Conservation (phyloP, 164 flowering plant species). For the Warburgia ugandensis region DNA sequence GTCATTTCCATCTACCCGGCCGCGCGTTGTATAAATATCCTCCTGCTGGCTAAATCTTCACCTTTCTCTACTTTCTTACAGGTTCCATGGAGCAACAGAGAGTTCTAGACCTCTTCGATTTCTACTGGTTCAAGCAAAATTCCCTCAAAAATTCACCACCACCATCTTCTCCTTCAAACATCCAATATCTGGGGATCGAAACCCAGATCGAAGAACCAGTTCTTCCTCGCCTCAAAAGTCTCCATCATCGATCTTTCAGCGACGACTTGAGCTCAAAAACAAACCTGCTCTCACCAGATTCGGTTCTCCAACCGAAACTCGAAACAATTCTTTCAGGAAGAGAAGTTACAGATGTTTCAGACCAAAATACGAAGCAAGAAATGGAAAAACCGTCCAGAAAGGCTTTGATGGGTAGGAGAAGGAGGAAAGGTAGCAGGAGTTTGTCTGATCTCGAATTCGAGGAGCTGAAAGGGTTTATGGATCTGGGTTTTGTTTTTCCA, state of each 20-base stretch:
- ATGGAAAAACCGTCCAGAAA: not conserved
- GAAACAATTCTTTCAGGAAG: conserved; percentile 46
- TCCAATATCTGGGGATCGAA: conserved; percentile 9
- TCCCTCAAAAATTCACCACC: conserved; percentile 14
- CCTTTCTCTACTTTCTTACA: not conserved
- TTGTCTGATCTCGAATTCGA: conserved; percentile 71
- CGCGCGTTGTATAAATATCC: too few relatives aligned
- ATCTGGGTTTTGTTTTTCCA: conserved; percentile 70
- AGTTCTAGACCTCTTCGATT: conserved; percentile 37
- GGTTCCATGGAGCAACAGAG: conserved; percentile 25
- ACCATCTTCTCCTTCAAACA: conserved; percentile 4
- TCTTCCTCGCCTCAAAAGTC: conserved; percentile 19
- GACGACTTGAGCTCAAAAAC: conserved; percentile 21
- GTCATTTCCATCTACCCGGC: too few relatives aligned
- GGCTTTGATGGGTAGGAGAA: conserved; percentile 18
- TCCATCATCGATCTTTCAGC: conserved; percentile 34
- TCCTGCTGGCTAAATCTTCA: too few relatives aligned
- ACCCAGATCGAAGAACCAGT: conserved; percentile 8
- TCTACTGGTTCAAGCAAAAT: conserved; percentile 35
- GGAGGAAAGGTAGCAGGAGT: conserved; percentile 53
- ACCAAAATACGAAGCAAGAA: not conserved
- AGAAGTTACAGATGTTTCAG: conserved; percentile 12
- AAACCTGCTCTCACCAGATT: conserved; percentile 17
- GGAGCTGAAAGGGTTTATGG: conserved; percentile 82
- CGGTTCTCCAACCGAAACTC: conserved; percentile 28